Evolutionary conservation across 129 eudicot genomes (phyloP), one percentile per base, ranked within the genome.

Genomic region (Flaveria bidentis): DNA sequence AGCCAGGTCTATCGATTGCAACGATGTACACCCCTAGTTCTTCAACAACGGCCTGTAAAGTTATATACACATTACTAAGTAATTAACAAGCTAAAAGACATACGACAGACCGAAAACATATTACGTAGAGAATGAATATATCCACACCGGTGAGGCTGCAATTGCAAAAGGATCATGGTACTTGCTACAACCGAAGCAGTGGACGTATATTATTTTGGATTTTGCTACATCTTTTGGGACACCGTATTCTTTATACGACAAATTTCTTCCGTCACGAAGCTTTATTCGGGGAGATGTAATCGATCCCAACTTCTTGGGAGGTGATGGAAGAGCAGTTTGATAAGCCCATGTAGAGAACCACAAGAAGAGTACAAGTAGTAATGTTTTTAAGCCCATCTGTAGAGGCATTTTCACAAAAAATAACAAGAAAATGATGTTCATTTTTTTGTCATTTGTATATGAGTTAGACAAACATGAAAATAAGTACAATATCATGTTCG

Each of bases 231-330:
- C 90, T 81, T 80, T 92, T 0, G 94, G 81, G 18, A 86, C 96
- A 51, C 97, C 97, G 49, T 15, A 52, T 77, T 93, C 96, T 67
- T 69, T 55, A 49, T 93, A 90, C 52, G 96, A 91, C 67, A 93
- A 75, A 73, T 88, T 64, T 41, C 98, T 90, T 64, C 98, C 98
- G 69, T 93, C 98, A 15, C 53, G 82, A 49, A 93, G 92, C 81
- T 76, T 83, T 73, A 90, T 61, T 74, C 98, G 76, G 0, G 95
- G 72, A 20, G 97, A 88, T 45, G 96, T 93, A 64, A 93, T 67
- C 14, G 92, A 85, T 56, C 92, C 98, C 73, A 93, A 85, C 33
- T 51, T 73, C 73, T 86, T 93, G 1, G 96, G 87, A 46, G 88
- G 87, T 67, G 95, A 89, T 26, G 98, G 96, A 70, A 68, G 77